Evolutionary conservation across 352 stramenopile species (phyloP), one percentile per base, ranked within the genome.

Genomic region (Pythium pyrilobum): DNA sequence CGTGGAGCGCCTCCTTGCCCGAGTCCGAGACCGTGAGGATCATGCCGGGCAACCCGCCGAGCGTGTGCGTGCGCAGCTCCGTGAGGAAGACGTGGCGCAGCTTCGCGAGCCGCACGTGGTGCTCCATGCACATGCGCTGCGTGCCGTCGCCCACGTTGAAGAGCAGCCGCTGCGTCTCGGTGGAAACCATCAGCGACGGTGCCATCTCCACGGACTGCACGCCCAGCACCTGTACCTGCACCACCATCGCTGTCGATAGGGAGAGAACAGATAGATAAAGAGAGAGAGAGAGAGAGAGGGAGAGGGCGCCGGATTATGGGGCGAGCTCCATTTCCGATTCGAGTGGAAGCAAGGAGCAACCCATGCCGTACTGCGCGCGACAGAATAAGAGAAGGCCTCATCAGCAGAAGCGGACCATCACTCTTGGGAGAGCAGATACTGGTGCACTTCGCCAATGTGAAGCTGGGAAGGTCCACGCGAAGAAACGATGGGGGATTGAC

Each of bases 91-190:
- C 72, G 39, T 88, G 66, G 49, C 85, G 69, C 24, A 95, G 56
- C 63, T 95, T 96, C 6, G 67, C 77, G 13, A 97, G 63, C 15
- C 86, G 81, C 55, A 96, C 74, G 65, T 92, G 81, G 69, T 97
- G 88, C 71, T 97, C 88, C 83, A 95, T 96, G 67, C 83, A 96
- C 63, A 96, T 71, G 24, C 88, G 74, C 59, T 97, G 88, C 8
- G 72, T 93, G 54, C 88, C 88, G 62, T 96, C 88, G 24, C 87
- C 84, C 11, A 93, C 87, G 50, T 97, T 95, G 57, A 97, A 96
- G 20, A 97, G 56, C 58, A 95, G 92, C 2, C 54, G 54, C 49
- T 68, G 54, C 49, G 62, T 70, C 52, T 94, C 79, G 2, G 77
- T 91, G 21, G 79, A 66, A 2, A 94, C 62, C 40, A 94, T 71